Conservation (phyloP, 2,329 filamentous ascomycete genomes). For the Akanthomyces dipterigenus region DNA sequence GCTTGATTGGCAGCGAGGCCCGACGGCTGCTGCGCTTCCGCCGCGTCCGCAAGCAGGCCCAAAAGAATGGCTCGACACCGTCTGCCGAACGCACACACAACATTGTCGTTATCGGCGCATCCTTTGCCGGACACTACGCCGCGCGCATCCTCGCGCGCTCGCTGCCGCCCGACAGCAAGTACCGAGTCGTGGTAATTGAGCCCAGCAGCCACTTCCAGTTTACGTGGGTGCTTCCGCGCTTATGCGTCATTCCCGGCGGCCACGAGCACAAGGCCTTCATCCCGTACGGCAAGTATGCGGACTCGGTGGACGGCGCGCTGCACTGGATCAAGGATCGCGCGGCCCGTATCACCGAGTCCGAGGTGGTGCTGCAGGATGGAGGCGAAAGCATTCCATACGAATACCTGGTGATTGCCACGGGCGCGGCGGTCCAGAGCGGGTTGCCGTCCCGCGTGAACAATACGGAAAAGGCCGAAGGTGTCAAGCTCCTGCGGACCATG, state of each 20-base stretch:
- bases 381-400: conserved; percentile 44
- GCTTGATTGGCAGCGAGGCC: conserved; percentile 17
- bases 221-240: conserved; percentile 53
- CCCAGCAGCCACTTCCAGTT: conserved; percentile 56
- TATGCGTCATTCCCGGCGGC: conserved; percentile 41
- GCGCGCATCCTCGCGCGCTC: conserved; percentile 40
- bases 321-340: conserved; percentile 39
- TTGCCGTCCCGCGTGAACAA: conserved; percentile 43
- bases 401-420: conserved; percentile 52
- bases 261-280: conserved; percentile 55
- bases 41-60: conserved; percentile 12
- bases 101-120: conserved; percentile 51
- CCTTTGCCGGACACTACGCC: conserved; percentile 48
- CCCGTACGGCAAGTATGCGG: conserved; percentile 43
- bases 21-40: conserved; percentile 16
- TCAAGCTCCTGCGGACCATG: conserved; percentile 36
- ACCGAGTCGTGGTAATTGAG: conserved; percentile 50
- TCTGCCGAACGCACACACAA: conserved; percentile 28
- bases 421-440: conserved; percentile 35
- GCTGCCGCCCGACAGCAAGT: conserved; percentile 39
- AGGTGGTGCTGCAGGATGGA: conserved; percentile 33
- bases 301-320: conserved; percentile 25
- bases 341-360: conserved; percentile 26
- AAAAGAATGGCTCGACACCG: conserved; percentile 13
- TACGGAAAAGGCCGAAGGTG: conserved; percentile 34